A percentile compares a stretch with the other conserved stretches of the same genome.
phyloP scores from a whole-genome alignment of 192 early-diverging fungal species.

The Coemansia sp. region DNA sequence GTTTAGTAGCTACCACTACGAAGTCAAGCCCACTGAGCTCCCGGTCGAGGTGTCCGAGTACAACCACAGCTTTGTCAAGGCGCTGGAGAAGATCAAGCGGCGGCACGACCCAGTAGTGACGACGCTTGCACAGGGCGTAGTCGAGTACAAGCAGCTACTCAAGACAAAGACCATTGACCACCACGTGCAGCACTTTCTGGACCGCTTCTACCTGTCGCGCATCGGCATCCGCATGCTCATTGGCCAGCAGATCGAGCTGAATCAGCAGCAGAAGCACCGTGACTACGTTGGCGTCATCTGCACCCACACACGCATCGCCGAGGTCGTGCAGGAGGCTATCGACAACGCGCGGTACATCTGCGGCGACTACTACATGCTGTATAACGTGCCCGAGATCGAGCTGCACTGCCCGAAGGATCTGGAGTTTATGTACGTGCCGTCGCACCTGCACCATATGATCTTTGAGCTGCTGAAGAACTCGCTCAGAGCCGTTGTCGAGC shows the following conservation, averaged over 20 bases:
- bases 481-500: slow-evolving; percentile 90
- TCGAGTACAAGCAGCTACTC: slow-evolving; percentile 78
- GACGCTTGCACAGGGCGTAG: slow-evolving; percentile 89
- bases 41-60: slow-evolving; percentile 71
- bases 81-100: slow-evolving; percentile 88
- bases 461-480: slow-evolving; percentile 99
- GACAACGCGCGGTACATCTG: slow-evolving; percentile 88
- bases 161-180: slow-evolving; percentile 55
- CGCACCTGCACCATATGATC: slow-evolving; percentile 94
- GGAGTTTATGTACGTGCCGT: slow-evolving; percentile 95
- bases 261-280: slow-evolving; percentile 56
- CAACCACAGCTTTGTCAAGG: slow-evolving; percentile 80
- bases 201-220: slow-evolving; percentile 95
- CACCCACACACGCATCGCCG: slow-evolving; percentile 75
- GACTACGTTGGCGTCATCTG: slow-evolving; percentile 93
- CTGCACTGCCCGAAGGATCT: slow-evolving; percentile 70
- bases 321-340: slow-evolving; percentile 84
- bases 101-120: slow-evolving; percentile 91
- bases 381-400: slow-evolving; percentile 75
- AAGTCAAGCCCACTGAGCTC: slow-evolving; percentile 51
- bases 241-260: slow-evolving; percentile 76
- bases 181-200: slow-evolving; percentile 84
- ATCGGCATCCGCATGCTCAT: slow-evolving; percentile 99
- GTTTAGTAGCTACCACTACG: slow-evolving; percentile 50
- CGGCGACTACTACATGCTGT: slow-evolving; percentile 86